phyloP scores from a whole-genome alignment of 495 filamentous ascomycete species.

The Aspergillus affinis region DNA sequence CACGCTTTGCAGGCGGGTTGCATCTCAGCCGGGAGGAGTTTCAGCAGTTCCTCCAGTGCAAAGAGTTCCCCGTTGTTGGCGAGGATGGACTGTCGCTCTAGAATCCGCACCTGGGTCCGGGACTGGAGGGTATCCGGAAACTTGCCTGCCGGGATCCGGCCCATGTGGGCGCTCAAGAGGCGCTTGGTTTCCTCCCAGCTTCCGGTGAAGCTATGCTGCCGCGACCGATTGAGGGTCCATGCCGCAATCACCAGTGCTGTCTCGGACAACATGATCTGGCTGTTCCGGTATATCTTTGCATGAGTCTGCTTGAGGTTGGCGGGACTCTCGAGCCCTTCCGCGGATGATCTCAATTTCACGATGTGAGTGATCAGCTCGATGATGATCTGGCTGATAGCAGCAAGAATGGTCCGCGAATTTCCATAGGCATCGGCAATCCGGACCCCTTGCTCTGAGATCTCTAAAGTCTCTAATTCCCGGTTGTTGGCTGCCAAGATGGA shows the following conservation, averaged over 20 bases:
- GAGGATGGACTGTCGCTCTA: constrained; percentile 39
- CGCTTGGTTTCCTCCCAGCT: constrained; percentile 36
- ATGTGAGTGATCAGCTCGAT: constrained; percentile 47
- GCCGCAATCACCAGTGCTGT: constrained; percentile 42
- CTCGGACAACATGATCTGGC: constrained; percentile 40
- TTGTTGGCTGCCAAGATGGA: constrained; percentile 43
- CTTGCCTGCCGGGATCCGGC: constrained; percentile 30
- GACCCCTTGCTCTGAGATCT: constrained; percentile 35
- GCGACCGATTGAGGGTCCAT: constrained; percentile 39
- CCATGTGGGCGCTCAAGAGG: constrained; percentile 33
- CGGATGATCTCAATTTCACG: constrained; percentile 31
- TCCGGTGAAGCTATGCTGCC: constrained; percentile 28
- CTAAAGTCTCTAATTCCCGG: constrained; percentile 38
- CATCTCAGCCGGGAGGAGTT: constrained; percentile 33
- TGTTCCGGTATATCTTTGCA: constrained; percentile 44
- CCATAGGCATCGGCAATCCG: constrained; percentile 36
- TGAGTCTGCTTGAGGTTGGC: constrained; percentile 41
- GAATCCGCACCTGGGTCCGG: constrained; percentile 34
- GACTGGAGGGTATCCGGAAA: constrained; percentile 33
- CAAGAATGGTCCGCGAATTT: constrained; percentile 37
- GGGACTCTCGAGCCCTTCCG: constrained; percentile 27
- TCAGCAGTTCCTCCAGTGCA: constrained; percentile 32
- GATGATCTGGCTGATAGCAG: constrained; percentile 41
- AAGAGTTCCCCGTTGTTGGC: constrained; percentile 40
- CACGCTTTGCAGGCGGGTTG: constrained; percentile 26